Percentiles rank a stretch among this genome's conserved stretches.
phyloP scores from a whole-genome alignment of 768 basidiomycete species.

The Suillus tomentosus region DNA sequence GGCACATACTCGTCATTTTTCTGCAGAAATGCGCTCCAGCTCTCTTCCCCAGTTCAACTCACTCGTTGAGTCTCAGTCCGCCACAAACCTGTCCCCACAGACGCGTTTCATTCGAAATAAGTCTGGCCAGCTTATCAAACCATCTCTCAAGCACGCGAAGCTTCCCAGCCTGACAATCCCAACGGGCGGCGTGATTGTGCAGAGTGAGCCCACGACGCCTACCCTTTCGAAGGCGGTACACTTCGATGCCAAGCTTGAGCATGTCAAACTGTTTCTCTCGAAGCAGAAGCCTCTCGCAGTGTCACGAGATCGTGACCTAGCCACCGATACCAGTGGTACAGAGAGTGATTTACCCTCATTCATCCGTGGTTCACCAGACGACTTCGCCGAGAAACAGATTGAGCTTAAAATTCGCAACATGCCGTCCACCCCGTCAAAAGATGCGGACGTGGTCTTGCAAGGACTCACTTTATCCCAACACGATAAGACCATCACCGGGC shows the following conservation, averaged over 20 bases:
- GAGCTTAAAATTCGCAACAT: conserved; percentile 71
- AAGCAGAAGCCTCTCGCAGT: conserved; percentile 96
- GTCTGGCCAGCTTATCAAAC: conserved; percentile 90
- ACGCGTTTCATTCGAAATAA: conserved; percentile 77
- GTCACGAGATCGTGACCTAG: conserved; percentile 86
- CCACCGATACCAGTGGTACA: conserved; percentile 78
- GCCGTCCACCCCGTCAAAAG: conserved; percentile 44
- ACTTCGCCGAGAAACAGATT: conserved; percentile 40
- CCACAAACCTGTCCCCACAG: conserved; percentile 19
- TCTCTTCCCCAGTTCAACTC: conserved; percentile 4
- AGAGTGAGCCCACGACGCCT: conserved; percentile 84
- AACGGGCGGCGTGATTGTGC: conserved; percentile 48
- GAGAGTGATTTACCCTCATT: conserved; percentile 76
- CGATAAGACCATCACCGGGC: conserved; percentile 63
- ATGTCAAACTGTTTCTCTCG: conserved; percentile 91
- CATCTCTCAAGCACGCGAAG: conserved; percentile 78
- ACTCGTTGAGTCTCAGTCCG: conserved; percentile 3
- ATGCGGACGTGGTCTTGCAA: conserved; percentile 56
- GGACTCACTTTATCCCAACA: conserved; percentile 53
- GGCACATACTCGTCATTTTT: conserved; percentile 20
- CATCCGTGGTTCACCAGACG: conserved; percentile 50
- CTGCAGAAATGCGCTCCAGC: conserved; percentile 23
- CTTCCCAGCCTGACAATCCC: conserved; percentile 56
- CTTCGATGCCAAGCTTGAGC: conserved; percentile 90
- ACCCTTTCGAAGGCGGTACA: conserved; percentile 83